These are phyloP conservation scores for Russula brevipes DNA, from an alignment of 768 basidiomycete genomes.

Conservation along the genomic window DNA sequence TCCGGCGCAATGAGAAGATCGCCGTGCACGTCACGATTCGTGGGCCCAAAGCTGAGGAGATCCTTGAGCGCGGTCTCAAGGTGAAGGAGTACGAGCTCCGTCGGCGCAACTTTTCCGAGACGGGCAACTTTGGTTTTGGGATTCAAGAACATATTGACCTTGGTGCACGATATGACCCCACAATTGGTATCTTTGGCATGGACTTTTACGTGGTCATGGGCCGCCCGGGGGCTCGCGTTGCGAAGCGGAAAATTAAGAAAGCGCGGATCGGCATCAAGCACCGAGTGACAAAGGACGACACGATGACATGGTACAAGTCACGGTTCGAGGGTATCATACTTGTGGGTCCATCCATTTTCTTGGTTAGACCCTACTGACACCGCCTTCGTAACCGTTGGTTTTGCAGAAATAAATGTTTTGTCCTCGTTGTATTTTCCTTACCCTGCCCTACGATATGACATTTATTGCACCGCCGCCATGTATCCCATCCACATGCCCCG, in stretches of 20 bases:
- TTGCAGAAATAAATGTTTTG: slow-evolving; percentile 4
- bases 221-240: slow-evolving; percentile 40
- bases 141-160: slow-evolving; percentile 16
- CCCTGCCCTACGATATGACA: slow-evolving; percentile 4
- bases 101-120: slow-evolving; percentile 96
- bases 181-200: slow-evolving; percentile 16
- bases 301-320: slow-evolving; percentile 99
- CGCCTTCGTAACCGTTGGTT: not conserved
- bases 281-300: slow-evolving; percentile 40
- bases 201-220: slow-evolving; percentile 13
- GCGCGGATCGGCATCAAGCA: slow-evolving; percentile 83
- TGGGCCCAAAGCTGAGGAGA: slow-evolving; percentile 14
- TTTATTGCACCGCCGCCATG: slow-evolving; percentile 1
- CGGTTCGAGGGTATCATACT: slow-evolving; percentile 97
- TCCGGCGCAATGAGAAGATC: slow-evolving; percentile 99
- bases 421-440: not conserved
- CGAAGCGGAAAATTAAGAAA: slow-evolving; percentile 85
- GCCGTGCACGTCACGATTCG: slow-evolving; percentile 49
- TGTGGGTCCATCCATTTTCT: slow-evolving; percentile 43
- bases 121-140: slow-evolving; percentile 99
- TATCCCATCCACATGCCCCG: not conserved
- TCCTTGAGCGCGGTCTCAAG: slow-evolving; percentile 49
- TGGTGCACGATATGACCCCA: slow-evolving; percentile 12
- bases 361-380: not conserved
- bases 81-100: slow-evolving; percentile 99